A percentile compares a stretch with the other conserved stretches of the same genome.
These are phyloP conservation scores for Botrytis byssoidea DNA, from an alignment of 2,329 filamentous ascomycete genomes.

Conservation along the genomic window DNA sequence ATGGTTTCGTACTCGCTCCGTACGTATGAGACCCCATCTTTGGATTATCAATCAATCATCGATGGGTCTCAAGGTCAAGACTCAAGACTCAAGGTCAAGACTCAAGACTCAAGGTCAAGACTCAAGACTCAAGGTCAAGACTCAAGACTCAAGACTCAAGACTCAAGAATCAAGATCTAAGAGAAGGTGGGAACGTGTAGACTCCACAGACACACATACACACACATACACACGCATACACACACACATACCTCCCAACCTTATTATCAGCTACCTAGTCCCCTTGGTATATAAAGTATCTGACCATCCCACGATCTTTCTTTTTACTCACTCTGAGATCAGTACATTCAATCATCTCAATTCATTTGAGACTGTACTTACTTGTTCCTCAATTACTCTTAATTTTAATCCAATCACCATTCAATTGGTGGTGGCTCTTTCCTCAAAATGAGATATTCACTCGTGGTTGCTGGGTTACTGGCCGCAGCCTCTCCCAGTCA, in stretches of 20 bases:
- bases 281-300: background rate
- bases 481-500: slow-evolving; percentile 5
- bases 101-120: no score
- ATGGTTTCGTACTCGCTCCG: background rate
- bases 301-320: background rate
- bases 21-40: background rate
- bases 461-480: slow-evolving; percentile 5
- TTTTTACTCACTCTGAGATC: no score
- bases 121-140: no score
- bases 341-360: background rate
- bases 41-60: background rate
- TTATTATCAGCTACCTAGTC: background rate
- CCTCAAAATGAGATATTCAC: slow-evolving; percentile 8
- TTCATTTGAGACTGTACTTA: background rate
- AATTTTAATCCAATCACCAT: background rate
- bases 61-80: background rate
- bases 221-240: background rate
- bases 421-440: background rate
- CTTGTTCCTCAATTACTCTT: background rate
- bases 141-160: no score
- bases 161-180: no score
- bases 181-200: background rate
- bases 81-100: no score
- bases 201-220: background rate
- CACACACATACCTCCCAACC: background rate